phyloP scores from a whole-genome alignment of 2,329 filamentous ascomycete species.

The Phaeosphaeriaceae sp. region DNA sequence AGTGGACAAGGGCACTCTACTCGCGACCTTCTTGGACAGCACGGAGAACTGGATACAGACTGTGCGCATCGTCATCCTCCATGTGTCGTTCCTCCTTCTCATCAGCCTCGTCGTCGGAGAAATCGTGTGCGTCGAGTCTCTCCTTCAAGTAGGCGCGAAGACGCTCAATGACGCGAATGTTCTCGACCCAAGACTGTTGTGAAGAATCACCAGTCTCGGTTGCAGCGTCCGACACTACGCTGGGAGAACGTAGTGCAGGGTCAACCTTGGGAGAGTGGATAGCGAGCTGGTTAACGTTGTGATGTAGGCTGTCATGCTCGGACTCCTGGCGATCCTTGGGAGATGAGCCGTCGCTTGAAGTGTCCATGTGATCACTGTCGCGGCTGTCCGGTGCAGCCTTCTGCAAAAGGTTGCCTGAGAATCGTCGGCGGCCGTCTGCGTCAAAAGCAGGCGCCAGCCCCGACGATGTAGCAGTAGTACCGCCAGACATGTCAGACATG shows the following conservation, averaged over 20 bases:
- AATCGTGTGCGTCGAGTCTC: constrained; percentile 62
- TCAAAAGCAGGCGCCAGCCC: constrained; percentile 72
- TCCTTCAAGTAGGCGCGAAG: constrained; percentile 65
- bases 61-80: constrained; percentile 49
- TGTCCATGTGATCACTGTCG: constrained; percentile 49
- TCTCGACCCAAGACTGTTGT: constrained; percentile 67
- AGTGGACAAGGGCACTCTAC: constrained; percentile 19
- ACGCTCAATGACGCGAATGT: constrained; percentile 68
- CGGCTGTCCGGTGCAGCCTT: constrained; percentile 48
- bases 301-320: constrained; percentile 45
- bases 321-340: constrained; percentile 42
- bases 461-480: constrained; percentile 70
- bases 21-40: constrained; percentile 50
- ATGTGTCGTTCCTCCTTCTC: constrained; percentile 41
- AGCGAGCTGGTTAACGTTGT: constrained; percentile 48
- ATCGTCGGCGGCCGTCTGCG: constrained; percentile 65
- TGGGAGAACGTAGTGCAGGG: constrained; percentile 49
- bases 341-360: constrained; percentile 45
- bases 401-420: constrained; percentile 67
- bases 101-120: constrained; percentile 44
- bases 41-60: constrained; percentile 50
- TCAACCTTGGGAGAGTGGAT: constrained; percentile 51
- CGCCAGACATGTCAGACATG: constrained; percentile 67
- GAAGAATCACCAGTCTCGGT: constrained; percentile 44
- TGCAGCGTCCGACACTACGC: constrained; percentile 44